Evolutionary conservation across 805 yeast species (phyloP), one percentile per base, ranked within the genome.

Genomic region (Alloascoidea hylecoeti): DNA sequence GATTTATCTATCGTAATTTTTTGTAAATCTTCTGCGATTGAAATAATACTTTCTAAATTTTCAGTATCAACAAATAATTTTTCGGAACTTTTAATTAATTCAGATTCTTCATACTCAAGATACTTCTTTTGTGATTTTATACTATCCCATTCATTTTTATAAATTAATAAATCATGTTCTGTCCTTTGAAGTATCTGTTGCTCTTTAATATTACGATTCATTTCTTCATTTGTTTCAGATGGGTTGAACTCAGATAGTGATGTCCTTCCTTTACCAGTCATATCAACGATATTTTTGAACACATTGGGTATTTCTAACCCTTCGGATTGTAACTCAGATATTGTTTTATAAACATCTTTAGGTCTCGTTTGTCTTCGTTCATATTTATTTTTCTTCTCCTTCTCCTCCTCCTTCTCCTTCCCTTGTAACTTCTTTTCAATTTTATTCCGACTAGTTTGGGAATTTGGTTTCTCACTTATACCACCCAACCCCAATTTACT

Each of bases 401-500:
- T 45, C 35, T 15, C 43, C 39, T n/a, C 43, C 34, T n/a, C 44
- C 43, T 38, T 49, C 44, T 15, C 34, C 17, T 30, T 32, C n/a
- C 35, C 14, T n/a, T 27, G 19, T 40, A 43, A 9, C 42, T 41
- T n/a, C 50, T 44, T 15, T 40, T 41, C 35, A n/a, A n/a, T n/a
- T n/a, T n/a, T n/a, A n/a, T n/a, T n/a, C n/a, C n/a, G n/a, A n/a
- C n/a, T n/a, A n/a, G n/a, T n/a, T n/a, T n/a, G n/a, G n/a, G n/a
- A n/a, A n/a, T 40, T 38, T 35, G 57, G 55, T 44, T 54, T 48
- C 44, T 69, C 74, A 14, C 56, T 46, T 30, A 67, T 52, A 17
- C 72, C 88, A 37, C 95, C 95, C 18, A 86, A 66, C 2, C 96
- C 96, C 15, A 72, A 57, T 1, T 84, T 78, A 34, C 68, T 70